Conservation (phyloP, 2,329 filamentous ascomycete species). For the Ophiostoma ips region DNA sequence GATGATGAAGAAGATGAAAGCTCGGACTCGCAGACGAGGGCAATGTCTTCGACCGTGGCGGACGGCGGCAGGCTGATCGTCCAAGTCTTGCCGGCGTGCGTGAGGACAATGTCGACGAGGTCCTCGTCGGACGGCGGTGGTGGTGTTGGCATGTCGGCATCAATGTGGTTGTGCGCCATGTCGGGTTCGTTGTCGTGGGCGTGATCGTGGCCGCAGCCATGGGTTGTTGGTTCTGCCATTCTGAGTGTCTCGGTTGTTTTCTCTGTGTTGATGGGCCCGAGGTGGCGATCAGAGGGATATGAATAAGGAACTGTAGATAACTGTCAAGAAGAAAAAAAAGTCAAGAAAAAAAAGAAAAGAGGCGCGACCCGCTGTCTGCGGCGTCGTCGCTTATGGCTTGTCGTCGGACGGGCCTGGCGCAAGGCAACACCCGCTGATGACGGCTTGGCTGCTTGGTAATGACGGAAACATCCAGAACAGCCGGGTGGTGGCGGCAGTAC, state of each 20-base stretch:
- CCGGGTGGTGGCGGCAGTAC: not conserved
- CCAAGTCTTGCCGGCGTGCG: constrained; percentile 13
- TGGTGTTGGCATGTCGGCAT: not conserved
- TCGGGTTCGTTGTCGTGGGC: not conserved
- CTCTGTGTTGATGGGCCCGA: not conserved
- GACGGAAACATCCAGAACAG: constrained; percentile 6
- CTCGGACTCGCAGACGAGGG: constrained; percentile 14
- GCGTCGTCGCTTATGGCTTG: not conserved
- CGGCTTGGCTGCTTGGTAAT: constrained; percentile 11
- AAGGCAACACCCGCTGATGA: not conserved
- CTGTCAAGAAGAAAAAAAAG: not conserved
- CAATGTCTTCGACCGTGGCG: constrained; percentile 16
- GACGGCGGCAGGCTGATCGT: constrained; percentile 11
- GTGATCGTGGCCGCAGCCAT: not conserved
- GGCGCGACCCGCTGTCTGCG: not conserved
- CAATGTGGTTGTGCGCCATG: not conserved
- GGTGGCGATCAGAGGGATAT: not conserved
- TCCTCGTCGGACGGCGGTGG: too few species aligned
- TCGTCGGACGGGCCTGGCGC: not conserved
- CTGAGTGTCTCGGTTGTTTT: too few species aligned
- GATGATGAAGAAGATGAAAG: too few species aligned
- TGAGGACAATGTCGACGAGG: constrained; percentile 13
- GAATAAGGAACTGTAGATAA: too few species aligned
- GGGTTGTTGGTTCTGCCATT: not conserved
- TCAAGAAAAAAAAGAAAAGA: not conserved